Base-by-base conservation (phyloP, 306 rosid species). In the Corylus americana region DNA sequence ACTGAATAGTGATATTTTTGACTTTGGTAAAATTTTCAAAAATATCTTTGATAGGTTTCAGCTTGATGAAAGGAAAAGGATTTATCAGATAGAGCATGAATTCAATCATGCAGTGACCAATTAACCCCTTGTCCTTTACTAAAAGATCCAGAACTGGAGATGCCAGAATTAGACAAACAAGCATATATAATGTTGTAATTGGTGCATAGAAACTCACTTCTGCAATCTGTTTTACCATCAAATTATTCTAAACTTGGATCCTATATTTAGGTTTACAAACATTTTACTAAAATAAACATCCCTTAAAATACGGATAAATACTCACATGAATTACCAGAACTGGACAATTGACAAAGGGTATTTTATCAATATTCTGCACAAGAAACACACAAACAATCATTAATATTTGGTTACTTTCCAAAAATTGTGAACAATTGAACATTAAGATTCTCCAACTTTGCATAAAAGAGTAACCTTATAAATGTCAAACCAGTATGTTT, bases 251-350 rank as follows among this genome's bases (percentile, higher is more conserved):
- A 16, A 55, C 20, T 35, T 47, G 18, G 22, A 13, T 53, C 17
- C 31, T 3, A 77, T 10, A 54, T 68, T 48, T 11, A 13, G 48
- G 68, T 49, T 78, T 51, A 77, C 58, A 49, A 55, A 35, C n/a
- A 57, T 55, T 39, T 55, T 16, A 31, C 45, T 44, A n/a, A 55
- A 12, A 5, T 14, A 20, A 22, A 69, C 61, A 77, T 35, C 75
- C 63, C 73, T 25, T 66, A 53, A 73, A 80, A 77, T 66, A 35
- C 37, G 14, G 12, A 71, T 61, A 79, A 20, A 84, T 29, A 90
- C 98, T 95, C 86, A 95, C 98, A 87, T 95, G 98, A 83, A 95
- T 95, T 57, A 95, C 92, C 73, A 95, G 83, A 85, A 95, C 98
- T 10, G 98, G 98, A 78, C 93, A 86, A 47, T 58, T 88, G 75